A percentile compares a stretch with the other conserved stretches of the same genome.
These are phyloP conservation scores for Radiomyces spectabilis DNA, from an alignment of 192 early-diverging fungal genomes.

Conservation along the genomic window DNA sequence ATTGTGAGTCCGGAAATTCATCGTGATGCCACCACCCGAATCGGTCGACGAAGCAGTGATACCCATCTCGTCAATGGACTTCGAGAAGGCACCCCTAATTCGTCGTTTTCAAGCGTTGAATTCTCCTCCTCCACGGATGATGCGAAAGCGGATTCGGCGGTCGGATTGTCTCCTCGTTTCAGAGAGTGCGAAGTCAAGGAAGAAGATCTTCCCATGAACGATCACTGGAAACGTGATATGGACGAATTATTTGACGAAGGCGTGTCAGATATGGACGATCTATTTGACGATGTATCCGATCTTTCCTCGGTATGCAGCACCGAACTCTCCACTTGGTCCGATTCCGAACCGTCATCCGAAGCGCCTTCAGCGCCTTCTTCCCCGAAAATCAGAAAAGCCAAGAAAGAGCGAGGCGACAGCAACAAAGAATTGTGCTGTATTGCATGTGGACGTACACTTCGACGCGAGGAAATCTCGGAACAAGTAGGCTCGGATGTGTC, in stretches of 20 bases:
- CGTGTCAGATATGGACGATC: slow-evolving; percentile 3
- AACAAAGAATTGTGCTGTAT: slow-evolving; percentile 1
- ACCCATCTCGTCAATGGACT: too few species aligned
- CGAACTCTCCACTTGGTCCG: background rate
- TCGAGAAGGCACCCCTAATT: too few species aligned
- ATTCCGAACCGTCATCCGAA: background rate
- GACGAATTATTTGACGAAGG: background rate
- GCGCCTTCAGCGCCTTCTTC: too few species aligned
- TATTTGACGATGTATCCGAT: slow-evolving; percentile 15
- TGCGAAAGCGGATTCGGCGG: background rate
- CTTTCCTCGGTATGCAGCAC: slow-evolving; percentile 6
- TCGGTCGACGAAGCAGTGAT: background rate
- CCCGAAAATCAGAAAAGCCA: background rate
- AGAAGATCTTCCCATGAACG: background rate
- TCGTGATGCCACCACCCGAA: background rate
- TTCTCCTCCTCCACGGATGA: background rate
- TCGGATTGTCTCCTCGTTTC: background rate
- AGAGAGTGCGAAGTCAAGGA: background rate
- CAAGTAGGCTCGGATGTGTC: background rate
- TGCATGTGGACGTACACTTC: slow-evolving; percentile 6
- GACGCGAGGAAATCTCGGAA: slow-evolving; percentile 1
- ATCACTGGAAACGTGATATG: background rate
- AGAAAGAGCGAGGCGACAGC: too few species aligned
- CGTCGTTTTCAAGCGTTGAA: background rate
- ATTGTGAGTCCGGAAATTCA: background rate